Conservation (phyloP, 495 filamentous ascomycete genomes). For the Xylaria castorea region DNA sequence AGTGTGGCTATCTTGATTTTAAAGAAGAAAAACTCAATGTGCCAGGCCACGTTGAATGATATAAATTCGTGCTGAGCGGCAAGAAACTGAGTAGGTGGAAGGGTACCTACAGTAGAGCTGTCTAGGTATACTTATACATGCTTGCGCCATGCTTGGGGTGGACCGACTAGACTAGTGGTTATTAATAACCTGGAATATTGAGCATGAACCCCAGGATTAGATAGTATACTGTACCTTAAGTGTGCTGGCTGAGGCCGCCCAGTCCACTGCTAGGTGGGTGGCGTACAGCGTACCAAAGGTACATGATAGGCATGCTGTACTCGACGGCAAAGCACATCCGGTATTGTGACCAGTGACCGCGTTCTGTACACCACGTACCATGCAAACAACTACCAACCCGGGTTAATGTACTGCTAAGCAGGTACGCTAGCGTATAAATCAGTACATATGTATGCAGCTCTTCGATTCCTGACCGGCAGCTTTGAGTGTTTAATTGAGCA, state of each 20-base stretch:
- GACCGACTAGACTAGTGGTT: neutral
- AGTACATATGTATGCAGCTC: neutral
- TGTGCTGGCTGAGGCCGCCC: slow-evolving; percentile 10
- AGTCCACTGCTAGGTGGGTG: neutral
- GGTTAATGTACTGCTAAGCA: slow-evolving; percentile 8
- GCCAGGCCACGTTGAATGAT: neutral
- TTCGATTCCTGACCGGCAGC: slow-evolving; percentile 17
- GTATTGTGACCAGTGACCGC: slow-evolving; percentile 5
- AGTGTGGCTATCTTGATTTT: too few relatives aligned
- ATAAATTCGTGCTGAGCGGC: neutral
- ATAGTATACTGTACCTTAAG: neutral
- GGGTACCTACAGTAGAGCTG: neutral
- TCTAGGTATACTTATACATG: neutral
- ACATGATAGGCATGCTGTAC: neutral
- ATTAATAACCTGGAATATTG: slow-evolving; percentile 4
- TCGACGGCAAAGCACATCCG: slow-evolving; percentile 23
- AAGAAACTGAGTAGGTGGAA: neutral
- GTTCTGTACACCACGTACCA: neutral
- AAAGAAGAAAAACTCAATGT: neutral
- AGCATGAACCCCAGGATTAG: neutral
- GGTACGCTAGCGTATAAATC: slow-evolving; percentile 6
- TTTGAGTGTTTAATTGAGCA: slow-evolving; percentile 20
- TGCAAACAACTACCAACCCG: neutral
- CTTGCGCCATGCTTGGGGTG: neutral
- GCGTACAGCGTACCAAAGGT: neutral